These are phyloP conservation scores for Elongisporangium undulatum DNA, from an alignment of 352 stramenopile genomes.

Conservation along the genomic window DNA sequence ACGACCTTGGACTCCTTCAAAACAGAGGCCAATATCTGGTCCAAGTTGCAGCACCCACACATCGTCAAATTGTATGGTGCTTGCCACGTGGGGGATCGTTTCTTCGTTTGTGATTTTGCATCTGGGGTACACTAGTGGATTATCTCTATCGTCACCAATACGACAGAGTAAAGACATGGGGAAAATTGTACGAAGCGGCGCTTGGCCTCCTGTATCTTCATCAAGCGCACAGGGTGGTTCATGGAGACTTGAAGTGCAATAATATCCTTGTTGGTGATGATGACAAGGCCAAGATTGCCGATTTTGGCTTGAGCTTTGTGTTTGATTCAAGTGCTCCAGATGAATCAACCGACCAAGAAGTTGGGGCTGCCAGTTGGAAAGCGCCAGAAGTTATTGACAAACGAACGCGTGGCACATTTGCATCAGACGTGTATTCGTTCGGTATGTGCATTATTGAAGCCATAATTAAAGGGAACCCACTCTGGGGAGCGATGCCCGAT, in stretches of 20 bases:
- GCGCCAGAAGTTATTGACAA: neutral
- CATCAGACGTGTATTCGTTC: neutral
- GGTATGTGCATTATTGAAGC: neutral
- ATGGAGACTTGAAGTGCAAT: constrained; percentile 61
- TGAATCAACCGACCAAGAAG: neutral
- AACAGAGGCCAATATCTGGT: too few species aligned
- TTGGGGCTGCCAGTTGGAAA: neutral
- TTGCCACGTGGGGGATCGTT: too few species aligned
- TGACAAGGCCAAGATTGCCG: constrained; percentile 76
- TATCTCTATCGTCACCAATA: neutral
- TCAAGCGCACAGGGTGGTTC: constrained; percentile 1
- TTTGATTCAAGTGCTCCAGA: constrained; percentile 11
- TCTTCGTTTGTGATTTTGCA: too few species aligned
- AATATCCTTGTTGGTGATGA: constrained; percentile 65
- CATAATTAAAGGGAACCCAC: neutral
- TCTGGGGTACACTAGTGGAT: too few species aligned
- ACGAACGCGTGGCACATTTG: neutral
- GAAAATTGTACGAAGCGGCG: neutral
- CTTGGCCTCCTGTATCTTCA: neutral
- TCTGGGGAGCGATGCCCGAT: neutral
- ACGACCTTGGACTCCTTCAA: too few species aligned
- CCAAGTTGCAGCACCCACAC: too few species aligned
- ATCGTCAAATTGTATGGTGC: neutral
- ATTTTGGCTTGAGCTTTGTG: constrained; percentile 39
- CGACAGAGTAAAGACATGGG: neutral